Evolutionary conservation across 306 rosid species (phyloP).

Genomic region (Cicer yamashitae): DNA sequence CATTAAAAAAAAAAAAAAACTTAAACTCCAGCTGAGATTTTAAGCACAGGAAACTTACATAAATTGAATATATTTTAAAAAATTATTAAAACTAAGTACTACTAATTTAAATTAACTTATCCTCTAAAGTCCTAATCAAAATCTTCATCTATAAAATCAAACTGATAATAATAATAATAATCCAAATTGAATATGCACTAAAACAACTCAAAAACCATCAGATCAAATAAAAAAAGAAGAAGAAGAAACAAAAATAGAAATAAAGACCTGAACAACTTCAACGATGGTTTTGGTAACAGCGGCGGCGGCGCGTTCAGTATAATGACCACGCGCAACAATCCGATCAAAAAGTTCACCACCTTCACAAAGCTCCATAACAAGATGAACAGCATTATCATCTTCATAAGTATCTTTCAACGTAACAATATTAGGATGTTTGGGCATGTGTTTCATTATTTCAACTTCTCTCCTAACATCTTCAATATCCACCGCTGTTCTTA

Average conservation of each 20-base stretch:
- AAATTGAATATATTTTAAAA: background rate
- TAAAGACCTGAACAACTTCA: constrained; percentile 88
- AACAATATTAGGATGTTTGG: constrained; percentile 72
- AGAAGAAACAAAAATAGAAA: background rate
- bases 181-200: background rate
- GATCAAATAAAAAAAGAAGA: background rate
- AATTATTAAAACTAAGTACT: background rate
- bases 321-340: constrained; percentile 91
- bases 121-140: constrained; percentile 20
- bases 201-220: background rate
- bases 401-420: constrained; percentile 81
- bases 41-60: background rate
- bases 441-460: constrained; percentile 86
- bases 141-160: background rate
- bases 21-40: background rate
- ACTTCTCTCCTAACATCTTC: constrained; percentile 95
- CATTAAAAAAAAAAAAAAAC: background rate
- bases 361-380: constrained; percentile 98
- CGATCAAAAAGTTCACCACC: constrained; percentile 96
- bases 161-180: background rate
- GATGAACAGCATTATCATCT: constrained; percentile 83
- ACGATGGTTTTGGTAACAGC: constrained; percentile 83
- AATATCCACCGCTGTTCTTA: constrained; percentile 74
- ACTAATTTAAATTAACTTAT: background rate
- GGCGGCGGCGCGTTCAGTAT: constrained; percentile 96